phyloP scores from a whole-genome alignment of 352 stramenopile species.

The Phytopythium litorale region DNA sequence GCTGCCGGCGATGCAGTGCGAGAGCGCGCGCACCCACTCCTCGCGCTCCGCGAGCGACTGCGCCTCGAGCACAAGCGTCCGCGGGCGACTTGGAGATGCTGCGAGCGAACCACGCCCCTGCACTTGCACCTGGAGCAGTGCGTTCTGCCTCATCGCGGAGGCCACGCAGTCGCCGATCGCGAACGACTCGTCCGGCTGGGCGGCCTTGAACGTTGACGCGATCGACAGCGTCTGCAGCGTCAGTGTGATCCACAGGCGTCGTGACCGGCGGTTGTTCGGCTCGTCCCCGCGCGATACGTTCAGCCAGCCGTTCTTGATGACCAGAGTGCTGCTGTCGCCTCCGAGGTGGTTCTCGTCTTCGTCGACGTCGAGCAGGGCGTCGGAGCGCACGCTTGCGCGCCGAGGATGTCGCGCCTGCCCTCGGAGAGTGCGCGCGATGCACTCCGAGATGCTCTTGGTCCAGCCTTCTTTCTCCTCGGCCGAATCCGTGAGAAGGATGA shows the following conservation, averaged over 20 bases:
- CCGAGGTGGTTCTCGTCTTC: conserved; percentile 39
- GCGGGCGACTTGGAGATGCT: not conserved
- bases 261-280: conserved; percentile 22
- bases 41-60: conserved; percentile 60
- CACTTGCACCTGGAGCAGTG: conserved; percentile 58
- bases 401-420: conserved; percentile 38
- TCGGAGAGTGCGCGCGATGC: conserved; percentile 52
- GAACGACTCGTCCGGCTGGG: conserved; percentile 64
- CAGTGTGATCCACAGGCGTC: conserved; percentile 75
- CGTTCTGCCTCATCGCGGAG: conserved; percentile 41
- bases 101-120: conserved; percentile 12
- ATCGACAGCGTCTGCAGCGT: conserved; percentile 71
- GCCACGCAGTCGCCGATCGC: conserved; percentile 56
- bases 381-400: conserved; percentile 55
- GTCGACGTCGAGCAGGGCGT: conserved; percentile 49
- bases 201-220: conserved; percentile 56
- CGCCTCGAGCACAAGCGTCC: conserved; percentile 64
- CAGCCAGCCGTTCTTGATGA: conserved; percentile 87
- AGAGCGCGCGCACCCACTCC: conserved; percentile 78
- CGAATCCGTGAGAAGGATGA: conserved; percentile 72
- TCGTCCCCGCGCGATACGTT: conserved; percentile 50
- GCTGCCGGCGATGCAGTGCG: conserved; percentile 68
- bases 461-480: conserved; percentile 58
- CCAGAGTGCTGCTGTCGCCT: conserved; percentile 41
- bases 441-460: conserved; percentile 60